Conservation (phyloP, 1,139 yeast species). For the Scheffersomyces parashehatae region DNA sequence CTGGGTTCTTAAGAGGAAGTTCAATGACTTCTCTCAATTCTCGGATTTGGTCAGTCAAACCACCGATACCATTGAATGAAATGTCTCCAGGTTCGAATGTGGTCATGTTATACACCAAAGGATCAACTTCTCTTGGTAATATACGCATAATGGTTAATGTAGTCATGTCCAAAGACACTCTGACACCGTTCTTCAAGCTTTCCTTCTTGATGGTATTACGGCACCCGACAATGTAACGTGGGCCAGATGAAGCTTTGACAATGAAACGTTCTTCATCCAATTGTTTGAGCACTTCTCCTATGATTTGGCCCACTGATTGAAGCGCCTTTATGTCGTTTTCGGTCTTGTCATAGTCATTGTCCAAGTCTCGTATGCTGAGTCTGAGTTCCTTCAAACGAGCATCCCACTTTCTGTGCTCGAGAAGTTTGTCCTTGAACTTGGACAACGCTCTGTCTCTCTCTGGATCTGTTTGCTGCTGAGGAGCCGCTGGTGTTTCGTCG, state of each 20-base stretch:
- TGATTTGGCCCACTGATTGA: conserved; percentile 96
- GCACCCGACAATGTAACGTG: conserved; percentile 96
- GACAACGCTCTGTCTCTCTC: conserved; percentile 81
- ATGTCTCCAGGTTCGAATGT: conserved; percentile 96
- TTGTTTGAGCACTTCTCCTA: conserved; percentile 96
- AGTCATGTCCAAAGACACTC: conserved; percentile 97
- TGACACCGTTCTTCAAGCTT: conserved; percentile 84
- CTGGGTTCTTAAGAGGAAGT: conserved; percentile 95
- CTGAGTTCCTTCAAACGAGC: conserved; percentile 85
- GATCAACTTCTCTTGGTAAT: conserved; percentile 97
- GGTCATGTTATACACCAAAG: conserved; percentile 97
- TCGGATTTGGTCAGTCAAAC: conserved; percentile 91
- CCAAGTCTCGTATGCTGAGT: conserved; percentile 79
- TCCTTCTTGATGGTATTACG: conserved; percentile 88
- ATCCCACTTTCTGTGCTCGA: conserved; percentile 95
- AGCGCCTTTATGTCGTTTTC: conserved; percentile 96
- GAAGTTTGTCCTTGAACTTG: conserved; percentile 79
- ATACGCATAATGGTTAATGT: conserved; percentile 97
- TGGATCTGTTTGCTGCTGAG: conserved; percentile 49
- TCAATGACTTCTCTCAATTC: conserved; percentile 98
- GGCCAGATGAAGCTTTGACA: conserved; percentile 97
- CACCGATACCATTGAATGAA: conserved; percentile 95
- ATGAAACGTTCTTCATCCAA: conserved; percentile 93
- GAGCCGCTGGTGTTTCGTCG: conserved; percentile 24
- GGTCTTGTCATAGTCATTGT: conserved; percentile 84